Base-by-base conservation (phyloP, 2,329 filamentous ascomycete species). In the Ophioceras dolichostomum region DNA sequence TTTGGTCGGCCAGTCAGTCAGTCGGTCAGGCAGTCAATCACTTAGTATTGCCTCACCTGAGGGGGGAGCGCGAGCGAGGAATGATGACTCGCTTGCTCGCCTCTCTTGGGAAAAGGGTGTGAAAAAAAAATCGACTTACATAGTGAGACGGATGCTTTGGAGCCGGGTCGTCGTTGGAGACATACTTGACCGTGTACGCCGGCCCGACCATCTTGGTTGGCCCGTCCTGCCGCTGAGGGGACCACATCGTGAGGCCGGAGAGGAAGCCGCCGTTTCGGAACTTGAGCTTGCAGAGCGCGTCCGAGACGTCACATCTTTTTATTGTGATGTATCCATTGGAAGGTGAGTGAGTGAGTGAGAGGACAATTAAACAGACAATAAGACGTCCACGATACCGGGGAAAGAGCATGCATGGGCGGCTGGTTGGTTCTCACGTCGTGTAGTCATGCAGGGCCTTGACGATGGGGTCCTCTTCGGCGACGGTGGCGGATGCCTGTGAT, bases 121-220 rank as follows among this genome's bases (percentile, higher is more conserved):
- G 14, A 26, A 14, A 22, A 17, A 21, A 13, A 14, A 31, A n/a
- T n/a, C n/a, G n/a, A 40, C 47, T 16, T 48, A 68, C 66, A 37
- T 71, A 73, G 41, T 70, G 66, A 0, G 53, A 57, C 10, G 56
- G 47, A 17, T 58, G 51, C 45, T 65, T 69, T 0, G 67, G 62
- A 5, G 57, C 54, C 9, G 64, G 59, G 41, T 70, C 64, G 33
- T 59, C 56, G 32, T 65, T 56, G 4, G 57, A 57, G 12, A 62
- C 67, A 44, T 70, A 73, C 43, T 65, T 58, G 36, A 74, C 69
- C 0, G 68, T 73, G 44, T 69, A 71, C 5, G 67, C 70, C 10
- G 65, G 68, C 4, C 70, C 70, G 16, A 69, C 57, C 39, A 74
- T 67, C 50, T 68, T 72, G 29, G 68, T 68, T 10, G 54, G 43